A percentile compares a stretch with the other conserved stretches of the same genome.
Evolutionary conservation across 2,329 filamentous ascomycete genomes (phyloP).

Genomic region (Botrytis elliptica): DNA sequence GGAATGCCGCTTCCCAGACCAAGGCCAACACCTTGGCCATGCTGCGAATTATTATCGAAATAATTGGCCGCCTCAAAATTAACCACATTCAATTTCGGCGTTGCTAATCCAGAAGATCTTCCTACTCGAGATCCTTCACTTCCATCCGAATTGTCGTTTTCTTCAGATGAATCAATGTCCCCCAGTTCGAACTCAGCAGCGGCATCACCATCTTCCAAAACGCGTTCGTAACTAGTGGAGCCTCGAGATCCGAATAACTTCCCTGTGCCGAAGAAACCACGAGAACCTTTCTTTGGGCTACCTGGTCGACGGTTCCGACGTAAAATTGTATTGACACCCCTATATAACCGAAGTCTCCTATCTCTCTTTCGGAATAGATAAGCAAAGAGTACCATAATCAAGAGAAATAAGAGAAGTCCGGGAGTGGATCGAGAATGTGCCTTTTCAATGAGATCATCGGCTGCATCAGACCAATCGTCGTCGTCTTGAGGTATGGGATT

Average conservation of each 20-base stretch:
- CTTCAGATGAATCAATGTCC: slow-evolving; percentile 58
- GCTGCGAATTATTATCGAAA: slow-evolving; percentile 31
- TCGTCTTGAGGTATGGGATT: slow-evolving; percentile 43
- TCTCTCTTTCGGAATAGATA: slow-evolving; percentile 81
- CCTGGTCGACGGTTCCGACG: slow-evolving; percentile 47
- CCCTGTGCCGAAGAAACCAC: slow-evolving; percentile 51
- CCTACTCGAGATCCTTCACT: slow-evolving; percentile 57
- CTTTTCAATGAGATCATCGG: slow-evolving; percentile 61
- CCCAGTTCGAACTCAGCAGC: slow-evolving; percentile 74
- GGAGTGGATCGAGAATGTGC: slow-evolving; percentile 68
- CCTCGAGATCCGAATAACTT: slow-evolving; percentile 64
- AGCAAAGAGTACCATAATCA: slow-evolving; percentile 66
- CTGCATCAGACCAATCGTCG: slow-evolving; percentile 54
- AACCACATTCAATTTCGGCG: slow-evolving; percentile 58
- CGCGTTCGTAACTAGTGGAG: slow-evolving; percentile 69
- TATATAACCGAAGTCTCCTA: slow-evolving; percentile 61
- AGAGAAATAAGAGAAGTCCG: slow-evolving; percentile 72
- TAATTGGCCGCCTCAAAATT: slow-evolving; percentile 46
- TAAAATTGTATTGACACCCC: slow-evolving; percentile 49
- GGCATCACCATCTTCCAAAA: slow-evolving; percentile 76
- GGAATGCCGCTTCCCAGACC: slow-evolving; percentile 27
- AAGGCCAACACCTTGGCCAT: slow-evolving; percentile 33
- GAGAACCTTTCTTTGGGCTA: slow-evolving; percentile 48
- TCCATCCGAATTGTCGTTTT: slow-evolving; percentile 63
- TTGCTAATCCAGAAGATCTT: slow-evolving; percentile 64